phyloP scores from a whole-genome alignment of 177 flowering plant species.

The Vitis hybrid region DNA sequence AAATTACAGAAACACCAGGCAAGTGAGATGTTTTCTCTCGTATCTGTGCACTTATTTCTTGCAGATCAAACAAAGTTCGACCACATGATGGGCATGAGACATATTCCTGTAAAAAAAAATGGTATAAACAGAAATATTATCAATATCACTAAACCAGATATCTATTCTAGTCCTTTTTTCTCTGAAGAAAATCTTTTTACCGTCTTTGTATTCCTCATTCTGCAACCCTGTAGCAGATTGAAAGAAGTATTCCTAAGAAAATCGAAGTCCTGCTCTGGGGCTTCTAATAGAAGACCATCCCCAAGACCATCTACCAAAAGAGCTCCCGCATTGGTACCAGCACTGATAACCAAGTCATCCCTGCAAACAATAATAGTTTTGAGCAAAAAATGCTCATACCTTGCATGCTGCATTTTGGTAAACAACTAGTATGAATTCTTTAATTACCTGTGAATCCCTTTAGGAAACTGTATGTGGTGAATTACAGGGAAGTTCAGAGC shows the following conservation, averaged over 20 bases:
- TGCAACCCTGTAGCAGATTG: constrained; percentile 95
- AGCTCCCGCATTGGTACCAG: constrained; percentile 86
- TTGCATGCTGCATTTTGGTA: neutral
- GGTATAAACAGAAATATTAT: neutral
- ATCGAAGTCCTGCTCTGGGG: constrained; percentile 84
- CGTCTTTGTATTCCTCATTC: constrained; percentile 98
- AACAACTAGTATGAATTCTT: constrained; percentile 1
- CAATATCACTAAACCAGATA: neutral
- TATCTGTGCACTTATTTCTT: constrained; percentile 93
- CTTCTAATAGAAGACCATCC: constrained; percentile 87
- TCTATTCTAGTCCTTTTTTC: neutral
- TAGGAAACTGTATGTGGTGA: constrained; percentile 84
- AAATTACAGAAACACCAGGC: constrained; percentile 95
- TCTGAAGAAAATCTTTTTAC: constrained; percentile 27
- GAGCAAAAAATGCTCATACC: constrained; percentile 12
- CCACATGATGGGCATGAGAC: constrained; percentile 99
- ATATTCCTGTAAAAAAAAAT: constrained; percentile 68
- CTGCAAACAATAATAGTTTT: constrained; percentile 34
- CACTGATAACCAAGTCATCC: constrained; percentile 90
- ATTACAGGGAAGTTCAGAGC: constrained; percentile 76
- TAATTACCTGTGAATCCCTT: constrained; percentile 66
- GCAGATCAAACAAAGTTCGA: constrained; percentile 94
- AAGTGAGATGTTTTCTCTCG: constrained; percentile 92
- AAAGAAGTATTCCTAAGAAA: constrained; percentile 89
- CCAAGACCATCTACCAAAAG: constrained; percentile 98